A percentile compares a stretch with the other conserved stretches of the same genome.
Evolutionary conservation across 1,139 yeast species (phyloP).

Genomic region (Torulaspora pretoriensis): DNA sequence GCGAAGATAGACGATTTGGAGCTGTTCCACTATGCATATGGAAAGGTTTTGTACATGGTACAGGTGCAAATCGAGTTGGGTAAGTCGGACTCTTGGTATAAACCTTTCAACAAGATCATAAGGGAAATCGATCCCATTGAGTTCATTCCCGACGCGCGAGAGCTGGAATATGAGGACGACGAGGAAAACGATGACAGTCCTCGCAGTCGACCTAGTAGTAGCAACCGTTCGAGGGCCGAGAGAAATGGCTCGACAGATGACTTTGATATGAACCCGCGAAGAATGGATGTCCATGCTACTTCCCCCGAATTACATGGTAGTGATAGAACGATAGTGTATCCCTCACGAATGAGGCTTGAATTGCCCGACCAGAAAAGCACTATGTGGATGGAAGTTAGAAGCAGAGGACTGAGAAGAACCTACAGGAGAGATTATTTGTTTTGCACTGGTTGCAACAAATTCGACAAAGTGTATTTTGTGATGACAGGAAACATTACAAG

Average conservation of each 20-base stretch:
- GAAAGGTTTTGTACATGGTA: conserved; percentile 29
- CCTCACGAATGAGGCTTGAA: conserved; percentile 22
- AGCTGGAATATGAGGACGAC: conserved; percentile 12
- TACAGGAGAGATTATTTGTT: conserved; percentile 29
- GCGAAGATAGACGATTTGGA: conserved; percentile 27
- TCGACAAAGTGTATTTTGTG: conserved; percentile 26
- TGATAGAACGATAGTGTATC: conserved; percentile 13
- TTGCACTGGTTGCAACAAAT: conserved; percentile 23
- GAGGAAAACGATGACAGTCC: conserved; percentile 9
- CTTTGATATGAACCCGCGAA: conserved; percentile 10
- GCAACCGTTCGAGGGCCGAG: not conserved
- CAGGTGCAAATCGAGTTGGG: conserved; percentile 31
- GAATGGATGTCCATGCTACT: not conserved
- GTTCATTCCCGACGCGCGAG: conserved; percentile 27
- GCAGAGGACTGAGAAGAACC: conserved; percentile 22
- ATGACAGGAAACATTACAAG: conserved; percentile 16
- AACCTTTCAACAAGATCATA: conserved; percentile 25
- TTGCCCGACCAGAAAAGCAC: conserved; percentile 20
- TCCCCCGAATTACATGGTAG: not conserved
- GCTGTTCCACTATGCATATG: conserved; percentile 29
- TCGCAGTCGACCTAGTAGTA: conserved; percentile 2
- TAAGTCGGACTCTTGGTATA: conserved; percentile 27
- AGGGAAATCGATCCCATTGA: conserved; percentile 24
- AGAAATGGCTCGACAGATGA: not conserved
- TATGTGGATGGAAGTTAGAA: conserved; percentile 30